Conservation (phyloP, 2,329 filamentous ascomycete species). For the Trichoderma pleuroti region DNA sequence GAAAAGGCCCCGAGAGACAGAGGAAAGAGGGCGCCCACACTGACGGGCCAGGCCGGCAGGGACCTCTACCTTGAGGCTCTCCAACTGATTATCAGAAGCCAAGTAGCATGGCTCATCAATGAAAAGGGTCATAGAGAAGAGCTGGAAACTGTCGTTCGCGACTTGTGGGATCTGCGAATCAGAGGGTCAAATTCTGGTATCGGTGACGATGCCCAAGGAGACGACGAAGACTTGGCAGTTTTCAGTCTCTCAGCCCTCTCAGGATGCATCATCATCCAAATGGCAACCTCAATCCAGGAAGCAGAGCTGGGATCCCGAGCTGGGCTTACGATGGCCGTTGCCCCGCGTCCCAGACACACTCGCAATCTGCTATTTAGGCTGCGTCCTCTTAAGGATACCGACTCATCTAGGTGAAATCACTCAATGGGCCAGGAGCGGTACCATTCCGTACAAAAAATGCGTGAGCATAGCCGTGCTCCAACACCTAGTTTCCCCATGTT, state of each 20-base stretch:
- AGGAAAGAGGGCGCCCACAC: slow-evolving; percentile 46
- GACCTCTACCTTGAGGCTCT: slow-evolving; percentile 79
- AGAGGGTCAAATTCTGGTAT: slow-evolving; percentile 40
- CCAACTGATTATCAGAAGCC: slow-evolving; percentile 80
- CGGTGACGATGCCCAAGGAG: slow-evolving; percentile 19
- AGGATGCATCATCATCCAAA: slow-evolving; percentile 25
- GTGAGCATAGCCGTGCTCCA: slow-evolving; percentile 39
- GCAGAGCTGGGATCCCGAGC: slow-evolving; percentile 44
- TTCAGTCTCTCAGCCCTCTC: slow-evolving; percentile 40
- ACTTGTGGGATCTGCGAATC: slow-evolving; percentile 77
- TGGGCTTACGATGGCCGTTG: slow-evolving; percentile 48
- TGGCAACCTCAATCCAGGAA: slow-evolving; percentile 32
- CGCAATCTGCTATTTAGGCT: slow-evolving; percentile 74
- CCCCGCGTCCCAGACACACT: slow-evolving; percentile 74
- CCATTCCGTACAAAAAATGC: slow-evolving; percentile 69
- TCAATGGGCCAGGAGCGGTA: slow-evolving; percentile 62
- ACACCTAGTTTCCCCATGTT: neutral
- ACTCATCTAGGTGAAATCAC: slow-evolving; percentile 70
- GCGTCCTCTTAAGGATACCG: slow-evolving; percentile 70
- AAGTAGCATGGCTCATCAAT: slow-evolving; percentile 69
- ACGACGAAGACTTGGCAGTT: slow-evolving; percentile 31
- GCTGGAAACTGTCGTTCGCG: slow-evolving; percentile 73
- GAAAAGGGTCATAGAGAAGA: slow-evolving; percentile 64
- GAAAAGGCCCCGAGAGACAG: slow-evolving; percentile 56
- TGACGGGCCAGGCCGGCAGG: slow-evolving; percentile 65